phyloP scores from a whole-genome alignment of 2,329 filamentous ascomycete species.

The Hymenoscyphus salicellus region DNA sequence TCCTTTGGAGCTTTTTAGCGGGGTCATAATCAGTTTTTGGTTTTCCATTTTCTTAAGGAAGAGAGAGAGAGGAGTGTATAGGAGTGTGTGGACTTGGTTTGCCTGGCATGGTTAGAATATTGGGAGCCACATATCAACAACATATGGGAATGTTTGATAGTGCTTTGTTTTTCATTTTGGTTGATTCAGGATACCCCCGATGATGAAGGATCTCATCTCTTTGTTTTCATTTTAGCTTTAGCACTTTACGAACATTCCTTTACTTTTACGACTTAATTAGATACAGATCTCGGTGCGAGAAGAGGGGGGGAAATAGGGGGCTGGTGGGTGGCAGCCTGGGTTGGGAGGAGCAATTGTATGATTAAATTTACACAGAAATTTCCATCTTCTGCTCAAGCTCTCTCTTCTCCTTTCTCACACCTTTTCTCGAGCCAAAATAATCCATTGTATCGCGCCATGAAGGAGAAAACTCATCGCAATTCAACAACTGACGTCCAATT shows the following conservation, averaged over 20 bases:
- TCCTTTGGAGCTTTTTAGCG: not conserved
- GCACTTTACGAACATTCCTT: not conserved
- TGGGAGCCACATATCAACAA: not conserved
- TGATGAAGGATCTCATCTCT: slow-evolving; percentile 1
- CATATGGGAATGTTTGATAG: not conserved
- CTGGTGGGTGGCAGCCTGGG: not conserved
- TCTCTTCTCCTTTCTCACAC: not conserved
- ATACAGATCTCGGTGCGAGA: not conserved
- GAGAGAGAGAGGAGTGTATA: not conserved
- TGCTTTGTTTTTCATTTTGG: not conserved
- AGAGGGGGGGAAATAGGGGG: not conserved
- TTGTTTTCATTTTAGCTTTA: not conserved
- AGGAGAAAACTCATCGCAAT: not conserved
- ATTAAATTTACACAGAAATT: not conserved
- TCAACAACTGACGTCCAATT: not conserved
- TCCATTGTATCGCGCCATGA: not conserved
- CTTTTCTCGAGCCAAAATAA: too few relatives aligned
- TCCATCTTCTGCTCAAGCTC: not conserved
- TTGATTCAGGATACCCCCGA: not conserved
- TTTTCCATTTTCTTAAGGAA: not conserved
- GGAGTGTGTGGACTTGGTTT: not conserved
- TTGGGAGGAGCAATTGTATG: not conserved
- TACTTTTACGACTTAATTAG: not conserved
- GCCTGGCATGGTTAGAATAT: not conserved
- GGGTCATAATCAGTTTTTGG: not conserved